Percentiles rank a stretch among this genome's conserved stretches.
These are phyloP conservation scores for Vigna reflexopilosa DNA, from an alignment of 306 rosid genomes.

Conservation along the genomic window DNA sequence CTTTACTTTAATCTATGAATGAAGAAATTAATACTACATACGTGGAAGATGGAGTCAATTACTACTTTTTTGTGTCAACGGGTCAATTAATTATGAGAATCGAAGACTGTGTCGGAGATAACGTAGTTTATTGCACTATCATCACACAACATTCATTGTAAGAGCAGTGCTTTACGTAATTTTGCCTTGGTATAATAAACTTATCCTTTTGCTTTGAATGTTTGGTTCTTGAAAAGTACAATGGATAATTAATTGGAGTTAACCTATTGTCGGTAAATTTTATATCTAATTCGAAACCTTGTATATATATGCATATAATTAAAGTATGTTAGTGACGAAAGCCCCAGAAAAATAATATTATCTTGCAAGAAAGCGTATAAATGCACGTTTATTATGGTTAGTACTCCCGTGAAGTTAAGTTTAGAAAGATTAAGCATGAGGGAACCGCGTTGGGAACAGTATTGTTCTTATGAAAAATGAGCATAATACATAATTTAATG, in stretches of 20 bases:
- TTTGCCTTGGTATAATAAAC: neutral
- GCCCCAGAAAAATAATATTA: no score
- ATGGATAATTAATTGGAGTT: neutral
- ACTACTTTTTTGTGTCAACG: slow-evolving; percentile 16
- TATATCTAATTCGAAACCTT: neutral
- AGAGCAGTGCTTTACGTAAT: neutral
- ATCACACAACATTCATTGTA: neutral
- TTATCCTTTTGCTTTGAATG: slow-evolving; percentile 11
- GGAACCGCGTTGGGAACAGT: no score
- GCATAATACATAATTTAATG: no score
- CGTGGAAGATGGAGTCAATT: slow-evolving; percentile 5
- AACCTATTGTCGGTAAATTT: neutral
- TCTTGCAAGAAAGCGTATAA: no score
- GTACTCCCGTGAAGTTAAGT: no score
- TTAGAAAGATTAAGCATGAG: no score
- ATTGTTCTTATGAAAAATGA: no score
- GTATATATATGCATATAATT: no score
- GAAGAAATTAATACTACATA: neutral
- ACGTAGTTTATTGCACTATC: slow-evolving; percentile 18
- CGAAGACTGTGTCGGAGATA: slow-evolving; percentile 31
- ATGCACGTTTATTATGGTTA: no score
- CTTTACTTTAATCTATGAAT: slow-evolving; percentile 10
- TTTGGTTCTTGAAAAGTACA: slow-evolving; percentile 19
- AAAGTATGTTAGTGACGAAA: no score
- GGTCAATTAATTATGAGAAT: slow-evolving; percentile 35